Evolutionary conservation across 208 protist species (phyloP).

Genomic region (Wallacemonas sp.): DNA sequence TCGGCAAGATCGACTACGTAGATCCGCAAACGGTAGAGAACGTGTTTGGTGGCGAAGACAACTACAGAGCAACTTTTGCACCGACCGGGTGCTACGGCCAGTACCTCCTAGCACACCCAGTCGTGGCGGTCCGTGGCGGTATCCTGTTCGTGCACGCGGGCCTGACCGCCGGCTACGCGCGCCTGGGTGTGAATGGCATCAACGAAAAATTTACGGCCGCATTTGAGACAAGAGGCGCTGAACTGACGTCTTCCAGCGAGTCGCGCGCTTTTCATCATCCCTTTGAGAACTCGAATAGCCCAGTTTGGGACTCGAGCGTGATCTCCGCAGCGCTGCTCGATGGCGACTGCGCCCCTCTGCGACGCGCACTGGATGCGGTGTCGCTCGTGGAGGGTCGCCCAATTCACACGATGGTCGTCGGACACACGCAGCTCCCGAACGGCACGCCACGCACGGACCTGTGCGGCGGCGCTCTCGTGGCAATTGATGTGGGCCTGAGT

Average conservation of each 20-base stretch:
- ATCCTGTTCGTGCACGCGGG: constrained; percentile 72
- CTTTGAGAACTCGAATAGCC: constrained; percentile 23
- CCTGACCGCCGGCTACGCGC: constrained; percentile 29
- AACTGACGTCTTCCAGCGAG: background rate
- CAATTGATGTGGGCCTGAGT: constrained; percentile 33
- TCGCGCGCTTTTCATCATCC: background rate
- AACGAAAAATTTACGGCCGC: constrained; percentile 23
- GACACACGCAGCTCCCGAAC: constrained; percentile 39
- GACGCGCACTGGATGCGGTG: constrained; percentile 32
- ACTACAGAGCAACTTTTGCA: constrained; percentile 25
- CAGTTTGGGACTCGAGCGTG: constrained; percentile 39
- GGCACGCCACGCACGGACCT: constrained; percentile 19
- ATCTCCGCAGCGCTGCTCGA: constrained; percentile 15
- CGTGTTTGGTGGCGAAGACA: constrained; percentile 22
- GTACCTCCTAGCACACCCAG: constrained; percentile 37
- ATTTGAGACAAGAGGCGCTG: constrained; percentile 3
- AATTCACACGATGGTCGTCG: constrained; percentile 57
- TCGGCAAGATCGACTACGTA: constrained; percentile 14
- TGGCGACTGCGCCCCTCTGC: constrained; percentile 39
- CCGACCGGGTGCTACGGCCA: constrained; percentile 39
- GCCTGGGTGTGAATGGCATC: constrained; percentile 23
- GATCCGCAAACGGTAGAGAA: constrained; percentile 17
- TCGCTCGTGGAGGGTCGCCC: constrained; percentile 16
- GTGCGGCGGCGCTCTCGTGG: constrained; percentile 35
- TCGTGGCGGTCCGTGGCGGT: constrained; percentile 24